phyloP scores from a whole-genome alignment of 1,284 basidiomycete species.

The Ustilago nuda region DNA sequence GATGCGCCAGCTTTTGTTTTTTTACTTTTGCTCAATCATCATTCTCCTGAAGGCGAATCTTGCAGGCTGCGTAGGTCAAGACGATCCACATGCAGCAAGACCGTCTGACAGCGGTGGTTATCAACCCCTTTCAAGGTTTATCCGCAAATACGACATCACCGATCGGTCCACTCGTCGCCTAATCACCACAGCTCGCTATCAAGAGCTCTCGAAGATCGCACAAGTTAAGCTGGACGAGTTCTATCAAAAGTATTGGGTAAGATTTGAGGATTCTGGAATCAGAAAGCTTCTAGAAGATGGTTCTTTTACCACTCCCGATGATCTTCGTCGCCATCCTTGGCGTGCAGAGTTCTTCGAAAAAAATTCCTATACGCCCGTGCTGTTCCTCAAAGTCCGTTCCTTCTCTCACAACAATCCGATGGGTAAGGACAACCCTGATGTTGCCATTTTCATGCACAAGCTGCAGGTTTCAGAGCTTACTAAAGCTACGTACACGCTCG shows the following conservation, averaged over 20 bases:
- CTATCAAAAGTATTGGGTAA: not conserved
- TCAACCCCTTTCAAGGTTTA: not conserved
- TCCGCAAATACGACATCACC: not conserved
- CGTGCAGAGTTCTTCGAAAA: constrained; percentile 11
- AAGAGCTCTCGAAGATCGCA: not conserved
- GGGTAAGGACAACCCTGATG: constrained; percentile 12
- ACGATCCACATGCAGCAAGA: too few relatives aligned
- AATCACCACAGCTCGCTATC: not conserved
- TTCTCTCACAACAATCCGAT: not conserved
- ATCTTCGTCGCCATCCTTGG: not conserved
- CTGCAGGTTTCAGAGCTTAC: not conserved
- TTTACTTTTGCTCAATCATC: too few relatives aligned
- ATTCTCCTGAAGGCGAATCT: too few relatives aligned
- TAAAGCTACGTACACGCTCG: not conserved
- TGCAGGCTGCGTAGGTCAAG: not conserved
- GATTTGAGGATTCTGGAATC: not conserved
- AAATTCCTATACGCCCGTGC: not conserved
- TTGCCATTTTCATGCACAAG: constrained; percentile 22
- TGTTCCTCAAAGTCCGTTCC: constrained; percentile 7
- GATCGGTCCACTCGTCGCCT: not conserved
- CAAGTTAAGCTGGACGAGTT: not conserved
- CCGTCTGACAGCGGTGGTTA: not conserved
- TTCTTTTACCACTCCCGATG: not conserved
- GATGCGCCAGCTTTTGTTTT: too few relatives aligned
- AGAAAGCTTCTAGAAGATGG: not conserved